Evolutionary conservation across 176 grass and related monocot genomes (phyloP).

Genomic region (Leersia perrieri): DNA sequence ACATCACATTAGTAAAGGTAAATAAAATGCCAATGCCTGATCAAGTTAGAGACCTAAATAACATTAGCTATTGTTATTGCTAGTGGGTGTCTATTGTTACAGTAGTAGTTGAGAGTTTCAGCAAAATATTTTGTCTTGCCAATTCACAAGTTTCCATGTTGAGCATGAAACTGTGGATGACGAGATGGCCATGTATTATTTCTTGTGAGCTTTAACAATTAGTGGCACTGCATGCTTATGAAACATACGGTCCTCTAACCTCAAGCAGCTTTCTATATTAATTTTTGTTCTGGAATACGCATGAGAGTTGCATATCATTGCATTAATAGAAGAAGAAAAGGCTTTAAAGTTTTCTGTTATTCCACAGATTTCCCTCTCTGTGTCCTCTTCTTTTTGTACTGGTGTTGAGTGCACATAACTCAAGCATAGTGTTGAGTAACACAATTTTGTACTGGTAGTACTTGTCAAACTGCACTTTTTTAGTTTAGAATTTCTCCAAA

Average conservation of each 20-base stretch:
- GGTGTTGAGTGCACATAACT: too few species aligned
- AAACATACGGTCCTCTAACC: not conserved
- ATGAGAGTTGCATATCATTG: too few species aligned
- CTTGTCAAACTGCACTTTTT: too few species aligned
- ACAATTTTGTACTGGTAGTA: too few species aligned
- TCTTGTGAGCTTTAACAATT: constrained; percentile 12
- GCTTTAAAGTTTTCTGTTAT: too few species aligned
- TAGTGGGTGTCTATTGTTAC: not conserved
- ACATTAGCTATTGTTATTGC: too few species aligned
- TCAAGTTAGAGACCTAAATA: not conserved
- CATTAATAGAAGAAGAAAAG: too few species aligned
- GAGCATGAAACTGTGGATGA: not conserved
- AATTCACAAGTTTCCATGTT: not conserved
- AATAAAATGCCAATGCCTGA: not conserved
- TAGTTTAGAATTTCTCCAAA: too few species aligned
- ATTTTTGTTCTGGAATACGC: too few species aligned
- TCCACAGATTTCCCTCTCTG: too few species aligned
- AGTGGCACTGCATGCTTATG: not conserved
- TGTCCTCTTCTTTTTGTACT: too few species aligned
- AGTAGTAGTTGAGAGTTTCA: not conserved
- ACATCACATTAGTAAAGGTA: not conserved
- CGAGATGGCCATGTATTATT: not conserved
- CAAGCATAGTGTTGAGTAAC: not conserved
- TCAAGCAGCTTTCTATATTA: not conserved
- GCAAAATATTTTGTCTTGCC: not conserved